phyloP scores from a whole-genome alignment of 768 basidiomycete genomes.

The Phylloporus arenicola region DNA sequence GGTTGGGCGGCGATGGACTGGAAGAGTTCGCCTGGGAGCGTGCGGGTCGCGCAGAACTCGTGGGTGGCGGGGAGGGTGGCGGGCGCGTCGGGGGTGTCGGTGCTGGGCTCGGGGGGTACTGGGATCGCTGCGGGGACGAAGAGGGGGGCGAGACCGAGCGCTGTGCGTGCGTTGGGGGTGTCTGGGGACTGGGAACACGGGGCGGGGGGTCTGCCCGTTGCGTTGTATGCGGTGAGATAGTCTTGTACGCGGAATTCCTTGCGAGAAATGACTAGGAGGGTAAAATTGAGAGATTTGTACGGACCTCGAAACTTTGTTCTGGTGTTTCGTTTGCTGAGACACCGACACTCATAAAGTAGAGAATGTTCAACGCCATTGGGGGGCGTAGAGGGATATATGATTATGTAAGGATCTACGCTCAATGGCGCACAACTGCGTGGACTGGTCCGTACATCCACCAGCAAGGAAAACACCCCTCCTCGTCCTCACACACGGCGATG shows the following conservation, averaged over 20 bases:
- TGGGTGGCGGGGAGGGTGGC: conserved; percentile 18
- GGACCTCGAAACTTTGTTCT: conserved; percentile 28
- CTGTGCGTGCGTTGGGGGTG: conserved; percentile 38
- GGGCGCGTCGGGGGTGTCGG: neutral
- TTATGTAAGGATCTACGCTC: conserved; percentile 7
- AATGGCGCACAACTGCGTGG: conserved; percentile 21
- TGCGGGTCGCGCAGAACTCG: conserved; percentile 26
- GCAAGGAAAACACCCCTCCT: conserved; percentile 16
- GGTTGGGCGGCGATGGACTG: conserved; percentile 38
- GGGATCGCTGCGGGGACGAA: conserved; percentile 41
- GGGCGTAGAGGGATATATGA: neutral
- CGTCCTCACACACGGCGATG: conserved; percentile 13
- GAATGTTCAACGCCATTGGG: conserved; percentile 8
- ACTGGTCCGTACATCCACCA: conserved; percentile 22
- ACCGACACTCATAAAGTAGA: conserved; percentile 28
- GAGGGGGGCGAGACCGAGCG: conserved; percentile 44
- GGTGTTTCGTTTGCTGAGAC: conserved; percentile 7
- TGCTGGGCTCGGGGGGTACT: conserved; percentile 3
- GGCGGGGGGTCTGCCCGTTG: conserved; percentile 43
- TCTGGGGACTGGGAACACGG: conserved; percentile 46
- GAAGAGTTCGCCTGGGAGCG: conserved; percentile 21
- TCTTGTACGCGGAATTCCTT: conserved; percentile 55
- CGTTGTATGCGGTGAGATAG: conserved; percentile 45
- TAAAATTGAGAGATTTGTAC: neutral
- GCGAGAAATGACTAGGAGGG: neutral